Percentiles rank a stretch among this genome's conserved stretches.
These are phyloP conservation scores for Melanogaster broomeanus DNA, from an alignment of 768 basidiomycete genomes.

Conservation along the genomic window DNA sequence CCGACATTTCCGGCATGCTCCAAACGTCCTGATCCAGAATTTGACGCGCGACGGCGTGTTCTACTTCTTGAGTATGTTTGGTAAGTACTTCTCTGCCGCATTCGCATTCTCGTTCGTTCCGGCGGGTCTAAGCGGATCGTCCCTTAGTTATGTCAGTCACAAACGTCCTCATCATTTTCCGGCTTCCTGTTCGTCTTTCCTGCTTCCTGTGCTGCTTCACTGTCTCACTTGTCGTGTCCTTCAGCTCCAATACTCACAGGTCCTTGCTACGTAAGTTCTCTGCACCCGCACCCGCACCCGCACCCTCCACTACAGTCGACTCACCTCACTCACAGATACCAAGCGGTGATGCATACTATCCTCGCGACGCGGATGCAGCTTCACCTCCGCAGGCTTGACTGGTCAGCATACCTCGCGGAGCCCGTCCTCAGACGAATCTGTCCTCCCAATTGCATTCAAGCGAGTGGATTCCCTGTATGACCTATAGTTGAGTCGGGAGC, in stretches of 20 bases:
- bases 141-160: not conserved
- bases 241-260: not conserved
- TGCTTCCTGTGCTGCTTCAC: not conserved
- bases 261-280: not conserved
- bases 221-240: not conserved
- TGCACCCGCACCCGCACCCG: not conserved
- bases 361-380: slow-evolving; percentile 2
- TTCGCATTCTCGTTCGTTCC: not conserved
- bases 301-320: too few species aligned
- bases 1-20: not conserved
- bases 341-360: slow-evolving; percentile 2
- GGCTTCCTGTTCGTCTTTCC: not conserved
- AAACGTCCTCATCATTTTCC: not conserved
- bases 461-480: too few species aligned
- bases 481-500: too few species aligned
- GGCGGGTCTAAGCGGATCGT: not conserved
- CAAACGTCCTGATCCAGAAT: not conserved
- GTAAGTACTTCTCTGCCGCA: not conserved
- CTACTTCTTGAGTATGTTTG: not conserved
- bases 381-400: not conserved
- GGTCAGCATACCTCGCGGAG: not conserved
- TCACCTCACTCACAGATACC: not conserved
- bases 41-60: not conserved
- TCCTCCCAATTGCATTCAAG: too few species aligned
- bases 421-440: not conserved